Base-by-base conservation (phyloP, 2,329 filamentous ascomycete genomes). In the Pyrenochaeta sp. region DNA sequence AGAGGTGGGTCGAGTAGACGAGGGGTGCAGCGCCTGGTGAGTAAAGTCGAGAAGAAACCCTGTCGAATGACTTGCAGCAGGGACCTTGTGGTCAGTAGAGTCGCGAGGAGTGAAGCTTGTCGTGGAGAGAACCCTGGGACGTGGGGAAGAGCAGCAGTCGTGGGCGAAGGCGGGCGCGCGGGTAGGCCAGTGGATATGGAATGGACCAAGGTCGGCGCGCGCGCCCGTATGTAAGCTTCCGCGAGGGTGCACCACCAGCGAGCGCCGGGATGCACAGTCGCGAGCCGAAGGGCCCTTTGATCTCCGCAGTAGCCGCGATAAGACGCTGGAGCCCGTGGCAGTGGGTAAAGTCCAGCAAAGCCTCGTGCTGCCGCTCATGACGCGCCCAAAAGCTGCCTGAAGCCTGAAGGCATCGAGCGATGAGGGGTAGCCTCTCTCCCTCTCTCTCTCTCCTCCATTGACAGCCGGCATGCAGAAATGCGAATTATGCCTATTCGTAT, bases 231-330 rank as follows among this genome's bases (percentile, higher is more conserved):
- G 52, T 51, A 49, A 56, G 53, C 43, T 53, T 21, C 33, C 45
- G 52, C 29, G 48, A 45, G 48, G 32, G 53, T 23, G 35, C 29
- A 32, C 42, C 20, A 35, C 27, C 39, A 36, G 12, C 37, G 36
- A 41, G 35, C 39, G 21, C 39, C 35, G 54, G 46, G 49, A 43
- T 43, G 55, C 41, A 31, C 30, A 48, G 17, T 35, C 29, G 43
- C 45, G 40, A 45, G 48, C 49, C 44, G 48, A 49, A 31, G 14
- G 44, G 21, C 12, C 23, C 37, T 11, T 40, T 47, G 55, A 52
- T 59, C 60, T 66, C 67, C 69, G 69, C 69, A 60, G 64, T 60
- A 71, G 68, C 69, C 69, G 67, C 68, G 68, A 69, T 64, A 67
- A 63, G 56, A 57, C 3, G 15, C 40, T 21, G 42, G 37, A 11